Evolutionary conservation across 805 yeast species (phyloP), one percentile per base, ranked within the genome.

Genomic region (Candida pseudofarinosa): DNA sequence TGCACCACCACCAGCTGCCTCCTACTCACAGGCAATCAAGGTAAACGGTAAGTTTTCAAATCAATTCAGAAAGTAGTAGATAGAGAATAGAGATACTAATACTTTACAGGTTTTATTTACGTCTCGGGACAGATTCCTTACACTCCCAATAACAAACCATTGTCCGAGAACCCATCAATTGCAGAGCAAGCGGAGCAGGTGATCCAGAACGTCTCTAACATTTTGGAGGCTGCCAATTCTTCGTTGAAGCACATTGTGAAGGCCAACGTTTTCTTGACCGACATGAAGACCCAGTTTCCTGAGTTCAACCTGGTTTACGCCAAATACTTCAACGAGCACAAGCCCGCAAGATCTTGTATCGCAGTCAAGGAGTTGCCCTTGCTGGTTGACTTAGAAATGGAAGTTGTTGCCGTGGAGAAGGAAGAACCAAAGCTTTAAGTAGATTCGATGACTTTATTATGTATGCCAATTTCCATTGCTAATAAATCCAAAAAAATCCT

Each of bases 291-390:
- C 32, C 79, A 85, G 62, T 93, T 93, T 60, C 88, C 78, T 48
- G 85, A 79, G 50, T 86, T 93, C 74, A 93, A 93, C 73, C 76
- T 74, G 52, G 95, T 87, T 40, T 93, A 93, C 69, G 81, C 80
- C 46, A 76, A 82, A 65, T 83, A 85, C 69, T 88, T 88, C 72
- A 76, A 62, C 58, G 72, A 67, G 37, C 91, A 84, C 71, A 85
- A 84, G 65, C 98, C 99, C 35, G 98, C 98, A 33, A 88, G 99
- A 79, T 87, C 97, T 2, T 93, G 97, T 75, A 95, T 93, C 55
- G 97, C 97, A 36, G 98, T 90, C 49, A 83, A 82, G 67, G 81
- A 80, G 49, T 81, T 93, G 55, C 99, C 99, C 47, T 79, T 93
- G 65, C 88, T 88, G 47, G 88, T 81, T 48, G 86, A 80, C 48